These are phyloP conservation scores for Nigrospora sphaerica DNA, from an alignment of 2,329 filamentous ascomycete genomes.

Conservation along the genomic window DNA sequence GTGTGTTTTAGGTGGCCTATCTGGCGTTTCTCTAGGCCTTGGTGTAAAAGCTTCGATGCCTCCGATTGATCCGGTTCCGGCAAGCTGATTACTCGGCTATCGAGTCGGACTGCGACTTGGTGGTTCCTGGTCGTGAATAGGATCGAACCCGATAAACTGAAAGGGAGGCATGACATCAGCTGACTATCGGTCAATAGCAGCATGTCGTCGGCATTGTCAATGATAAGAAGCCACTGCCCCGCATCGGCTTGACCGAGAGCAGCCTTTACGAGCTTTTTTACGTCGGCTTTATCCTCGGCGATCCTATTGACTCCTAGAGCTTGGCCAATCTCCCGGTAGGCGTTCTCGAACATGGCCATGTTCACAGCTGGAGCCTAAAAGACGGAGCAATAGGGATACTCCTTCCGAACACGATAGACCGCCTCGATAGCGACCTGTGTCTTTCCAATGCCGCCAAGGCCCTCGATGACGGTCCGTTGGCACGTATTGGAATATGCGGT, in stretches of 20 bases:
- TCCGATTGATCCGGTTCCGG: neutral
- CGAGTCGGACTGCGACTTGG: neutral
- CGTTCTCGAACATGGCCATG: too few species aligned
- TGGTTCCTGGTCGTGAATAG: neutral
- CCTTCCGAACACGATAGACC: neutral
- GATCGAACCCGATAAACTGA: neutral
- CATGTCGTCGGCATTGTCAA: neutral
- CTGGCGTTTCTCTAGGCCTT: neutral
- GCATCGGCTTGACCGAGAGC: neutral
- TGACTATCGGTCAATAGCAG: neutral
- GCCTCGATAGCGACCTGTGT: too few species aligned
- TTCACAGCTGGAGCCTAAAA: neutral
- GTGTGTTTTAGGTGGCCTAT: neutral
- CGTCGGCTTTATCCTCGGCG: neutral
- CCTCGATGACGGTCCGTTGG: neutral
- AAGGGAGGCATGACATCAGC: neutral
- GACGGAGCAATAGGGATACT: neutral
- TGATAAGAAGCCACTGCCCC: too few species aligned
- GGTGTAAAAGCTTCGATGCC: neutral
- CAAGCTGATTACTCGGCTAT: neutral
- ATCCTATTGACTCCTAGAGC: neutral
- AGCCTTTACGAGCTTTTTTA: constrained; percentile 13
- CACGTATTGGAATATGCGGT: neutral
- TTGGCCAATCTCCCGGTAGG: neutral
- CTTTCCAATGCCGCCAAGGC: neutral